Conservation (phyloP, 2,329 filamentous ascomycete genomes). For the Pestalotiopsis sp. region DNA sequence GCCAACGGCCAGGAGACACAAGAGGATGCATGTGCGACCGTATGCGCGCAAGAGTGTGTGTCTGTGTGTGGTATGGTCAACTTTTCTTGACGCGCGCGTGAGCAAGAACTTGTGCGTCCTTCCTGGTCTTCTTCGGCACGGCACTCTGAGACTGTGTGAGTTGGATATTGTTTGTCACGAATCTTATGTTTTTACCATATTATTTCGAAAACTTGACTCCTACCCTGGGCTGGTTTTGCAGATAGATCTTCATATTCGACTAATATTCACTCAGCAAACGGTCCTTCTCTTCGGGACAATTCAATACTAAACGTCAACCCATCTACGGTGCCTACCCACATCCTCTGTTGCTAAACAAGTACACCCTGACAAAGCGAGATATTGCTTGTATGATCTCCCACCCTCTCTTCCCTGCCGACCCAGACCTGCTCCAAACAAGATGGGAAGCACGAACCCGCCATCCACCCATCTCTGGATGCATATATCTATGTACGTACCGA, state of each 20-base stretch:
- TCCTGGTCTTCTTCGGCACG: neutral
- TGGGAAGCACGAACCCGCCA: neutral
- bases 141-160: neutral
- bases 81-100: neutral
- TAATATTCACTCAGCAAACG: neutral
- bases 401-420: neutral
- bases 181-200: neutral
- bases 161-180: neutral
- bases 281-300: neutral
- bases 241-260: neutral
- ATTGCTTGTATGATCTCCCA: neutral
- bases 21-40: neutral
- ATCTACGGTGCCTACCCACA: neutral
- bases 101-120: neutral
- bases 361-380: neutral
- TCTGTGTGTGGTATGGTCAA: neutral
- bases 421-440: neutral
- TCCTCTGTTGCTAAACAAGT: neutral
- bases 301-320: neutral
- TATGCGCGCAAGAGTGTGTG: neutral
- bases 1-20: neutral
- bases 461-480: neutral
- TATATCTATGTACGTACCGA: neutral
- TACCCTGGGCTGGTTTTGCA: neutral
- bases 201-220: neutral